A percentile compares a stretch with the other conserved stretches of the same genome.
Evolutionary conservation across 495 filamentous ascomycete genomes (phyloP).

Genomic region (Neurospora discreta): DNA sequence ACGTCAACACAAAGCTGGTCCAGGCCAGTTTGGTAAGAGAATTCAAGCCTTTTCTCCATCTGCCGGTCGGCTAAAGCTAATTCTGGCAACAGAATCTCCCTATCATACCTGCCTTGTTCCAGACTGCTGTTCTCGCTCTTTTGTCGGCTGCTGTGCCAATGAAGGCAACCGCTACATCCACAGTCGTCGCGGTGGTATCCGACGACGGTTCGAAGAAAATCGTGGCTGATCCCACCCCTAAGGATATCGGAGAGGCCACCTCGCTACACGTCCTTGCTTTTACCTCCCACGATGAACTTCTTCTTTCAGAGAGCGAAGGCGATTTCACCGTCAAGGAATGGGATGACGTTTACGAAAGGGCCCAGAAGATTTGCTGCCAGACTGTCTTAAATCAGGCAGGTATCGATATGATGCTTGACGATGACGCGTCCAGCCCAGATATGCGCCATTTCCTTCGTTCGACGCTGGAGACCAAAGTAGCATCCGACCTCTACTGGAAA

Average conservation of each 20-base stretch:
- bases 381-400: constrained; percentile 26
- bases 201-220: constrained; percentile 34
- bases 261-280: constrained; percentile 73
- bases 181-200: constrained; percentile 47
- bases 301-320: constrained; percentile 75
- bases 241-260: constrained; percentile 42
- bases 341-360: constrained; percentile 57
- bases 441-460: constrained; percentile 53
- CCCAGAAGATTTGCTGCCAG: constrained; percentile 51
- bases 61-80: neutral
- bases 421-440: constrained; percentile 26
- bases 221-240: constrained; percentile 43
- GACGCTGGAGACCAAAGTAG: constrained; percentile 48
- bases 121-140: constrained; percentile 61
- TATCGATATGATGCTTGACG: constrained; percentile 36
- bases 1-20: constrained; percentile 37
- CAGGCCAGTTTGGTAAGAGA: constrained; percentile 37
- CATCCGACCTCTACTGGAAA: constrained; percentile 51
- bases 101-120: constrained; percentile 63
- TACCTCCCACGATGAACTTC: constrained; percentile 58
- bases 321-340: constrained; percentile 65
- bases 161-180: constrained; percentile 54
- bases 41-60: constrained; percentile 4
- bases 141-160: constrained; percentile 67
- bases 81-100: constrained; percentile 49